Base-by-base conservation (phyloP, 257 asterid genomes). In the Petunia secreta region DNA sequence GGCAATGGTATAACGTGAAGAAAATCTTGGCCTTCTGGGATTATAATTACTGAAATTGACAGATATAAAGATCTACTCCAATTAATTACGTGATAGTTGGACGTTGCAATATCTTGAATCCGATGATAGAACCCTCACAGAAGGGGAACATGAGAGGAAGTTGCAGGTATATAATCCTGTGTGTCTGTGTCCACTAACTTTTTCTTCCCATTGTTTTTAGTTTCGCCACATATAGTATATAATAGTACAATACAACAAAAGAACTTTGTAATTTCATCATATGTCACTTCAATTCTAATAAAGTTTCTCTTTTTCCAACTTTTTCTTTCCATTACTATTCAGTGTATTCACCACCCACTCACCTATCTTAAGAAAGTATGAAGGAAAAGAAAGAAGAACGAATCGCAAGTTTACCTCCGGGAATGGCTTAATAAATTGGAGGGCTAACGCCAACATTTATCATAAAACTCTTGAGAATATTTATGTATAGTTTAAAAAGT, bases 91-190 rank as follows among this genome's bases (percentile, higher is more conserved):
- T 71, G 43, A 48, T 34, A 48, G 62, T 71, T 71, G 34, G 44
- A 71, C 9, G 44, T 71, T 60, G 25, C 44, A 34, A 34, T 71
- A 50, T 71, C 62, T 71, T 71, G 60, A 34, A 50, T 50, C 39
- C 39, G 1, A 10, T 0, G 4, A 3, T 69, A 44, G 58, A 69
- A 46, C 10, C 77, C 59, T 5, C 57, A 8, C 15, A 34, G 16
- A 71, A 16, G n/a, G 77, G 60, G 58, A 44, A 68, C 57, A 44
- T 63, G 4, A 25, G 25, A 25, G 25, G 25, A 5, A 2, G 8
- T 15, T 62, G 41, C 43, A 8, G 43, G 36, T 6, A 0, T 38
- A 63, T 6, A 63, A 50, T 50, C 55, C 55, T 50, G 0, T 50
- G 55, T 25, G 25, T 0, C 25, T 25, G 25, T 25, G 25, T 25